These are phyloP conservation scores for Pleurotus sapidus DNA, from an alignment of 768 basidiomycete species.

Conservation along the genomic window DNA sequence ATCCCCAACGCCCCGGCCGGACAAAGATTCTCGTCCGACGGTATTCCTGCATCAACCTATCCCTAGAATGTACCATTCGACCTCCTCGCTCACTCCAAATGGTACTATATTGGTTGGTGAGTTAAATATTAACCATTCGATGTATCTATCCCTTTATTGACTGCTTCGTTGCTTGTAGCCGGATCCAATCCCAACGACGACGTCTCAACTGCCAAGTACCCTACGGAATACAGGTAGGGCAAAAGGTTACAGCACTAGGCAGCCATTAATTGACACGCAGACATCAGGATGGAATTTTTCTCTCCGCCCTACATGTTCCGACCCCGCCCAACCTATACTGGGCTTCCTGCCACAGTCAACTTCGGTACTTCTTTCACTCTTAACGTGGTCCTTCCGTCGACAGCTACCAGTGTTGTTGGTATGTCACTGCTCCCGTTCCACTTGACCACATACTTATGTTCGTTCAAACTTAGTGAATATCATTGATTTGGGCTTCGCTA, in stretches of 20 bases:
- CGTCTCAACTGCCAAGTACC: conserved; percentile 13
- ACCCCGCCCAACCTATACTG: conserved; percentile 28
- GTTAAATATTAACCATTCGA: neutral
- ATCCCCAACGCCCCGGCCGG: conserved; percentile 25
- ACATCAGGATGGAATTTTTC: conserved; percentile 32
- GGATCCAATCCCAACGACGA: conserved; percentile 45
- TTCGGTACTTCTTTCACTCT: conserved; percentile 35
- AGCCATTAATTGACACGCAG: neutral
- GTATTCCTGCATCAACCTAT: conserved; percentile 27
- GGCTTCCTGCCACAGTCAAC: conserved; percentile 31
- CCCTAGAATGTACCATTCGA: conserved; percentile 32
- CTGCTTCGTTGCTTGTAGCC: conserved; percentile 15
- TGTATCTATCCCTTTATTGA: neutral
- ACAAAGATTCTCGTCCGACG: conserved; percentile 26
- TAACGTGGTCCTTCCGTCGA: conserved; percentile 26
- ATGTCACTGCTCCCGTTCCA: neutral
- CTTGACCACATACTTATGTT: neutral
- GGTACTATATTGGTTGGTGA: conserved; percentile 26
- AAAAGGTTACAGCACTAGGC: neutral
- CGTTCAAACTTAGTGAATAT: conserved; percentile 27
- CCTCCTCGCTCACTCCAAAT: conserved; percentile 25
- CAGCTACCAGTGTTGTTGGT: conserved; percentile 26
- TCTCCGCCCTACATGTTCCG: conserved; percentile 40
- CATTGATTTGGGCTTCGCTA: conserved; percentile 39
- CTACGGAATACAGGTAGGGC: conserved; percentile 31